Evolutionary conservation across 495 filamentous ascomycete species (phyloP).

Genomic region (Tuber melanosporum): DNA sequence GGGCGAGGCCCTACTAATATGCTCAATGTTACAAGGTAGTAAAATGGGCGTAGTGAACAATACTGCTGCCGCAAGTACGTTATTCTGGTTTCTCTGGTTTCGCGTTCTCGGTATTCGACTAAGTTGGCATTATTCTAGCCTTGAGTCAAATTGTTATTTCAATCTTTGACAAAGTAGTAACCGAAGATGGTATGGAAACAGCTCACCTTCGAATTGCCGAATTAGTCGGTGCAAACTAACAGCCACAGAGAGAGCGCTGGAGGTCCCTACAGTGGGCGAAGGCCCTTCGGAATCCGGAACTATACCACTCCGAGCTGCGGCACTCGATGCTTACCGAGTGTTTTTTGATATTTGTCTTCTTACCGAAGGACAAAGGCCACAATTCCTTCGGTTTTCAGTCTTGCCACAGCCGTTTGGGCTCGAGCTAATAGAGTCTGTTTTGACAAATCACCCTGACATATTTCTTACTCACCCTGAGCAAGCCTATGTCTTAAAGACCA

Average conservation of each 20-base stretch:
- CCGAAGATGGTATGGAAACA: conserved; percentile 62
- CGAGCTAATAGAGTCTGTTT: conserved; percentile 82
- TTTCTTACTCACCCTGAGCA: conserved; percentile 76
- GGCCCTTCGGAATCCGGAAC: conserved; percentile 57
- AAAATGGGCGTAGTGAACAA: conserved; percentile 90
- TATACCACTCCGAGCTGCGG: conserved; percentile 63
- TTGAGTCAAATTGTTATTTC: conserved; percentile 88
- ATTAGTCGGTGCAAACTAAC: neutral
- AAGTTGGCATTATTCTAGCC: conserved; percentile 42
- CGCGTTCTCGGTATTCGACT: conserved; percentile 1
- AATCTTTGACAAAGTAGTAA: conserved; percentile 81
- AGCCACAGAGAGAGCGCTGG: conserved; percentile 46
- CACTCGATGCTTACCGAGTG: conserved; percentile 81
- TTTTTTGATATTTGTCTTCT: conserved; percentile 86
- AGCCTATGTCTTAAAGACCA: conserved; percentile 65
- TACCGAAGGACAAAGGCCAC: conserved; percentile 71
- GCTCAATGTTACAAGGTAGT: conserved; percentile 78
- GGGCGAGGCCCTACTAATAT: conserved; percentile 75
- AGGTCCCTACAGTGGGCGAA: conserved; percentile 54
- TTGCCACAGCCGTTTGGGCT: conserved; percentile 76
- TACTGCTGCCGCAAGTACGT: conserved; percentile 71
- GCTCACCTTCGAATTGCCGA: conserved; percentile 7
- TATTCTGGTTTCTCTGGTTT: neutral
- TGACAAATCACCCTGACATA: conserved; percentile 74
- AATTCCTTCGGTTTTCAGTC: conserved; percentile 67